Evolutionary conservation across 805 yeast genomes (phyloP).

Genomic region (Ogataea sp.): DNA sequence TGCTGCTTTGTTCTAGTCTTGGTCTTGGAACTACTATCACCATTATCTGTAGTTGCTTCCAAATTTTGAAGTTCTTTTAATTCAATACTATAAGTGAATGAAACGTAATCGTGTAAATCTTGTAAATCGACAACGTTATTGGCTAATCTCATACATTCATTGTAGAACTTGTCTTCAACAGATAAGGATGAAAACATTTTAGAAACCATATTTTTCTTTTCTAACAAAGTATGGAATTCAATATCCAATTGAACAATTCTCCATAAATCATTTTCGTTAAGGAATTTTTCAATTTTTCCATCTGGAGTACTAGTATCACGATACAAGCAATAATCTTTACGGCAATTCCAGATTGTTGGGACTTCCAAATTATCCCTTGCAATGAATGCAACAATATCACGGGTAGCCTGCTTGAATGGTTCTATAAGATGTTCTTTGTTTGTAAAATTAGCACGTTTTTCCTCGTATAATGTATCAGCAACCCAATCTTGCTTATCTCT

Average conservation of each 20-base stretch:
- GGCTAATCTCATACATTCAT: conserved; percentile 47
- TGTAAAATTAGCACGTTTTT: conserved; percentile 39
- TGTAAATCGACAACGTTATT: conserved; percentile 71
- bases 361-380: conserved; percentile 79
- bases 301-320: conserved; percentile 32
- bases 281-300: conserved; percentile 40
- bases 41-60: conserved; percentile 9
- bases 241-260: conserved; percentile 78
- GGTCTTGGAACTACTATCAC: not conserved
- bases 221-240: conserved; percentile 78
- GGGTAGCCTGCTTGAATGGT: conserved; percentile 58
- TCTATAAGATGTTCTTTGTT: conserved; percentile 31
- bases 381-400: conserved; percentile 61
- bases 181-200: conserved; percentile 45
- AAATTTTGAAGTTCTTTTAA: conserved; percentile 34
- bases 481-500: conserved; percentile 76
- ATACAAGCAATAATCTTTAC: conserved; percentile 76
- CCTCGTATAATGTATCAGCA: conserved; percentile 49
- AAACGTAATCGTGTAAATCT: conserved; percentile 77
- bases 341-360: conserved; percentile 91
- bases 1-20: conserved; percentile 35
- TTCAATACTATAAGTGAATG: conserved; percentile 59
- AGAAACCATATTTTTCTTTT: conserved; percentile 54
- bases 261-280: conserved; percentile 87
- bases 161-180: conserved; percentile 49